These are phyloP conservation scores for Termitomyces sp. DNA, from an alignment of 768 basidiomycete genomes.

Conservation along the genomic window DNA sequence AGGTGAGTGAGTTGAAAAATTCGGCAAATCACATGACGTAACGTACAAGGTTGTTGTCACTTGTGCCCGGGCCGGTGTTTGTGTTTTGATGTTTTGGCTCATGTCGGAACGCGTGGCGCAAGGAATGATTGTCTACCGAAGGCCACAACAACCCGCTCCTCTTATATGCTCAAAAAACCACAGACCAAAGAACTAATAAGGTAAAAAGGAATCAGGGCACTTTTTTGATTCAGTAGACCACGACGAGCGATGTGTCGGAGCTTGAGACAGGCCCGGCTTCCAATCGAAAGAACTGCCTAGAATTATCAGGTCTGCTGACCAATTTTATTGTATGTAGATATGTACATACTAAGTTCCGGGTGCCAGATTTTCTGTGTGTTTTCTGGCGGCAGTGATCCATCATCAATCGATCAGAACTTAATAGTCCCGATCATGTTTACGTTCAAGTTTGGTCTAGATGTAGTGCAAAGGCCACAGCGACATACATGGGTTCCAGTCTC, in stretches of 20 bases:
- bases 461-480: not conserved
- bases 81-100: not conserved
- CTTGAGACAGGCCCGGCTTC: not conserved
- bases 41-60: not conserved
- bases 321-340: not conserved
- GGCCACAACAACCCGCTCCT: not conserved
- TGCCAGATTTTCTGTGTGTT: not conserved
- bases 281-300: not conserved
- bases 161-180: not conserved
- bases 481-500: not conserved
- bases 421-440: not conserved
- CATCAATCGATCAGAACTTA: not conserved
- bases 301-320: not conserved
- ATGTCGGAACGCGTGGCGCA: slow-evolving; percentile 3
- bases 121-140: not conserved
- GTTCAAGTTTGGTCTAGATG: not conserved
- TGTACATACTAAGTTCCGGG: not conserved
- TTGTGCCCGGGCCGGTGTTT: not conserved
- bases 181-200: not conserved
- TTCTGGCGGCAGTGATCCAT: no score
- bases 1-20: slow-evolving; percentile 3
- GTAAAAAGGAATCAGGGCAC: not conserved
- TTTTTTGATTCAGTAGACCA: not conserved
- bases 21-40: slow-evolving; percentile 15
- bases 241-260: not conserved